Base-by-base conservation (phyloP, 176 grass and related monocot genomes). In the Carex kokanica region DNA sequence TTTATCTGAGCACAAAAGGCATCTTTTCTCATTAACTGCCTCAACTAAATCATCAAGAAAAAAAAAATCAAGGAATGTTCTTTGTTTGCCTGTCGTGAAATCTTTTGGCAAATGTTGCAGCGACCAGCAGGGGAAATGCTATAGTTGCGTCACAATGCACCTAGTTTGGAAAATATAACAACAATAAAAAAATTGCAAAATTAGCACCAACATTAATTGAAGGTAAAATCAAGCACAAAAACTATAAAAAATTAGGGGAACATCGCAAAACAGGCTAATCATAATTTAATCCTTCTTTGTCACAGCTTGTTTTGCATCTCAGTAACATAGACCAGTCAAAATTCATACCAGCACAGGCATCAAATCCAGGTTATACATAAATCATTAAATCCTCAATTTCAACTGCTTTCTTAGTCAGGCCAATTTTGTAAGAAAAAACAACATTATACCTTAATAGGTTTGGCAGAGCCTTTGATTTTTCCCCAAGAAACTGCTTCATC, bases 401-500 rank as follows among this genome's bases (percentile, higher is more conserved):
- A 32, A 83, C 16, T 40, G 29, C 16, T 66, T 16, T 10, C n/a
- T 54, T 8, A 55, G 24, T 55, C 21, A 47, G 55, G 16, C 17
- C 23, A 9, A 23, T 25, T 18, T 23, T 23, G 45, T 72, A 72
- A 10, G 16, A 25, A 75, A 74, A 29, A 54, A 54, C 3, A 60
- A 78, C 52, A 12, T 72, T 47, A 67, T 86, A 98, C 95, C 89
- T 98, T 95, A 15, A 95, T 82, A 75, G 89, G 85, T 84, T 95
- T 95, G 8, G 95, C 95, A 88, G 92, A 93, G 54, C 90, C 92
- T 86, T 95, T 98, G 58, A 98, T 98, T 82, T 98, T 98, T 82
- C 92, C 92, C 95, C 95, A 95, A 87, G 95, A 98, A 78, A 98
- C 91, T 38, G 95, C 95, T 80, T 98, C 95, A 34, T 98, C 95